phyloP scores from a whole-genome alignment of 1,284 basidiomycete species.

The Cutaneotrichosporon mucoides region DNA sequence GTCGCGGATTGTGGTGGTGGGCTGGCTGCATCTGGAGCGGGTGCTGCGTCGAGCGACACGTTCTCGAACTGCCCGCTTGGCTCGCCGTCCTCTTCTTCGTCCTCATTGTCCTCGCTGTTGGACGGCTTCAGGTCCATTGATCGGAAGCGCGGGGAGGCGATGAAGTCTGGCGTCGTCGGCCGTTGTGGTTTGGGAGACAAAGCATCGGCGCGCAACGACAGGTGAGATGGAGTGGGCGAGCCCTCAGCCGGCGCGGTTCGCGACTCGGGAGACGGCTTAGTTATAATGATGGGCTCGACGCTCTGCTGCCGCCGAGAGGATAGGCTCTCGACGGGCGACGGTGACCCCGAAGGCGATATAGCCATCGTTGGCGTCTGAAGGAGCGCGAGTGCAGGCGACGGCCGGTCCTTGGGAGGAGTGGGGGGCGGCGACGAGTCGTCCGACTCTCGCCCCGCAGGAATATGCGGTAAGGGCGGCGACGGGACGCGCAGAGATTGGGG shows the following conservation, averaged over 20 bases:
- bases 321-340: neutral
- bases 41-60: conserved; percentile 24
- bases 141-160: conserved; percentile 5
- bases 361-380: too few species aligned
- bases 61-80: conserved; percentile 36
- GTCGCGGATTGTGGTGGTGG: neutral
- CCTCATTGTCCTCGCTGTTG: conserved; percentile 3
- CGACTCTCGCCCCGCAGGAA: too few species aligned
- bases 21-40: neutral
- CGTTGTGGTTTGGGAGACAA: neutral
- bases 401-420: too few species aligned
- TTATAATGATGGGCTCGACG: neutral
- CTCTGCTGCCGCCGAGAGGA: neutral
- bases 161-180: neutral
- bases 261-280: neutral
- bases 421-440: too few species aligned
- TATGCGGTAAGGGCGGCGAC: too few species aligned
- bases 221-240: neutral
- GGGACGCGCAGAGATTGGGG: too few species aligned
- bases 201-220: neutral
- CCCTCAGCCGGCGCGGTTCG: too few species aligned
- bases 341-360: too few species aligned
- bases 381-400: too few species aligned
- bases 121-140: conserved; percentile 6
- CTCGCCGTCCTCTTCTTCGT: conserved; percentile 17